Evolutionary conservation across 805 yeast species (phyloP).

Genomic region (Myxozyma monticola): DNA sequence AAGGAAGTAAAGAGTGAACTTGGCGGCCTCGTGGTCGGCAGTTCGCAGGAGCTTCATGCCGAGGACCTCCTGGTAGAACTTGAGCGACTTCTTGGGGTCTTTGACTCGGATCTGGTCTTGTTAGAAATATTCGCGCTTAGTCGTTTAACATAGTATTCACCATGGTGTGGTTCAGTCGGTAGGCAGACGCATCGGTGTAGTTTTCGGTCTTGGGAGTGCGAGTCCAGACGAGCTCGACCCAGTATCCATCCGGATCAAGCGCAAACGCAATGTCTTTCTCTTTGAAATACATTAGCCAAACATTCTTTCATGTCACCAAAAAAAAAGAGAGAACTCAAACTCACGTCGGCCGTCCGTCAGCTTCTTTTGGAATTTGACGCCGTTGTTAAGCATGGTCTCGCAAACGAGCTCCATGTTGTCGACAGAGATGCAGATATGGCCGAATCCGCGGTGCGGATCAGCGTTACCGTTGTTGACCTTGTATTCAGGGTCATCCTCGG

Average conservation of each 20-base stretch:
- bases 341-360: slow-evolving; percentile 88
- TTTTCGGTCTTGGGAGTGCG: slow-evolving; percentile 46
- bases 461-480: slow-evolving; percentile 76
- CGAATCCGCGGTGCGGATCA: slow-evolving; percentile 86
- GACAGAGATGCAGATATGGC: slow-evolving; percentile 88
- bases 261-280: slow-evolving; percentile 78
- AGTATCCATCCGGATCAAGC: slow-evolving; percentile 93
- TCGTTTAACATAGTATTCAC: slow-evolving; percentile 35
- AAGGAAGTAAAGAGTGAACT: slow-evolving; percentile 83
- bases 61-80: slow-evolving; percentile 73
- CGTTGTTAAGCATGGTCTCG: slow-evolving; percentile 54
- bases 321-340: slow-evolving; percentile 9
- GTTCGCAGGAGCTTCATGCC: slow-evolving; percentile 75
- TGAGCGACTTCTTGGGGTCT: slow-evolving; percentile 73
- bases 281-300: slow-evolving; percentile 2
- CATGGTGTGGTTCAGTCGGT: slow-evolving; percentile 31
- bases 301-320: not conserved
- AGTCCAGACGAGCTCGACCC: slow-evolving; percentile 86
- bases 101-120: slow-evolving; percentile 79
- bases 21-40: slow-evolving; percentile 60
- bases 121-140: slow-evolving; percentile 45
- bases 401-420: slow-evolving; percentile 71
- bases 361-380: slow-evolving; percentile 78
- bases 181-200: slow-evolving; percentile 40
- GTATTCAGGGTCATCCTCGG: slow-evolving; percentile 58